Evolutionary conservation across 495 filamentous ascomycete species (phyloP), one percentile per base, ranked within the genome.

Genomic region (Penicillium macrosclerotiorum): DNA sequence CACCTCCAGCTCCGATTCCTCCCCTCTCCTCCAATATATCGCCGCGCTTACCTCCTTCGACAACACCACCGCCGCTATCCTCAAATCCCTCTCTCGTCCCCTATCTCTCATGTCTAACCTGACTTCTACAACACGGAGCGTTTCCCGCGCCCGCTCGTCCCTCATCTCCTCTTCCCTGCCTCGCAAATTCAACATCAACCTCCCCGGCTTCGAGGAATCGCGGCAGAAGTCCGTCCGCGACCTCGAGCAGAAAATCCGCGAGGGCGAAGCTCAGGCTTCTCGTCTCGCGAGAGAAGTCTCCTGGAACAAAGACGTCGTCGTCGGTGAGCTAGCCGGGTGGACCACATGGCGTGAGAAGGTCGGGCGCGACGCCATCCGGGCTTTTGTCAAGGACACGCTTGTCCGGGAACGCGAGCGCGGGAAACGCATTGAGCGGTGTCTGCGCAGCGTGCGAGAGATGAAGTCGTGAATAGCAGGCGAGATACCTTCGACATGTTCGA

Each of bases 301-400:
- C 25, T 96, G 94, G 61, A 96, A 90, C 38, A 91, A 96, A 67
- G 87, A 91, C 63, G 88, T 91, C 8, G 91, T 96, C 5, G 92
- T 94, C 9, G 75, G 81, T 6, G 94, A 99, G 63, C 61, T 99
- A 47, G 92, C 93, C 1, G 91, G 89, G 2, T 97, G 92, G 86
- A 88, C 95, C 55, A 89, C 93, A 11, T 81, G 88, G 73, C 82
- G 90, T 39, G 89, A 85, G 52, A 81, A 80, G 52, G 77, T 89
- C 66, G 90, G 86, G 2, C 71, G 81, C 20, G 81, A 78, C 50
- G 86, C 86, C 3, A 81, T 96, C 27, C 78, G 75, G 48, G 78
- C 86, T 12, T 80, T 95, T 55, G 92, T 86, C 26, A 81, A 74
- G 65, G 81, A 82, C 41, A 88, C 88, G 74, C 66, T 97, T 25